Evolutionary conservation across 1,284 basidiomycete genomes (phyloP).

Genomic region (Phenoliferia sp.): DNA sequence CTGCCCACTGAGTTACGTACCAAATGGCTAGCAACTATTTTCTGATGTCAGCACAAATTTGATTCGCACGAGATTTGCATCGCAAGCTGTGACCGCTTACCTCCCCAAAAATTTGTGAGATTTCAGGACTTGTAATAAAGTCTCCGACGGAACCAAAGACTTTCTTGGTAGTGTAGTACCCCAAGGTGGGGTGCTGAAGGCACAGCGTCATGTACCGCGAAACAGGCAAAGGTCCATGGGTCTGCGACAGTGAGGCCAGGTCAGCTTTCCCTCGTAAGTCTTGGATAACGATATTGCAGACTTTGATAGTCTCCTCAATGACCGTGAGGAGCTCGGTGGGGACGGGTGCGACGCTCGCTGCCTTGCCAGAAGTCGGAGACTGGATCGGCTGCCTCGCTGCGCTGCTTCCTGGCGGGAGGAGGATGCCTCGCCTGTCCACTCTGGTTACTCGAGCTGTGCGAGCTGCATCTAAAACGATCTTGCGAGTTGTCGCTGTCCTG

Average conservation of each 20-base stretch:
- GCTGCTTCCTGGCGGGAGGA: not conserved
- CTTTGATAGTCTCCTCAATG: constrained; percentile 30
- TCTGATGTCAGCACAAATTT: not conserved
- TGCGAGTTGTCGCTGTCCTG: not conserved
- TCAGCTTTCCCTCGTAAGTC: not conserved
- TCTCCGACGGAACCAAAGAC: constrained; percentile 86
- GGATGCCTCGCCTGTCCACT: not conserved
- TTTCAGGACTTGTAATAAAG: constrained; percentile 95
- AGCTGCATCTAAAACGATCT: not conserved
- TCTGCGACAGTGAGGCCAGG: constrained; percentile 48
- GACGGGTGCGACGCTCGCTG: not conserved
- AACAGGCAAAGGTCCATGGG: constrained; percentile 78
- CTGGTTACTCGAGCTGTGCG: not conserved
- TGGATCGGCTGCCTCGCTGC: not conserved
- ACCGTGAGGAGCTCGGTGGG: constrained; percentile 24
- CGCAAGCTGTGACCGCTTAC: constrained; percentile 47
- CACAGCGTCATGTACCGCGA: constrained; percentile 85
- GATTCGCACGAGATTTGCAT: not conserved
- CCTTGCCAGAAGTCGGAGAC: not conserved
- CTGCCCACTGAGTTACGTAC: constrained; percentile 74
- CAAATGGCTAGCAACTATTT: constrained; percentile 79
- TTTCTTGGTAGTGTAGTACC: constrained; percentile 73
- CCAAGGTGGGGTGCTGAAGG: constrained; percentile 75
- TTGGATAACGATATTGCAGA: not conserved
- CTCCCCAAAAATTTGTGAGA: constrained; percentile 95